Evolutionary conservation across 2,329 filamentous ascomycete genomes (phyloP), one percentile per base, ranked within the genome.

Genomic region (Monosporascus ibericus): DNA sequence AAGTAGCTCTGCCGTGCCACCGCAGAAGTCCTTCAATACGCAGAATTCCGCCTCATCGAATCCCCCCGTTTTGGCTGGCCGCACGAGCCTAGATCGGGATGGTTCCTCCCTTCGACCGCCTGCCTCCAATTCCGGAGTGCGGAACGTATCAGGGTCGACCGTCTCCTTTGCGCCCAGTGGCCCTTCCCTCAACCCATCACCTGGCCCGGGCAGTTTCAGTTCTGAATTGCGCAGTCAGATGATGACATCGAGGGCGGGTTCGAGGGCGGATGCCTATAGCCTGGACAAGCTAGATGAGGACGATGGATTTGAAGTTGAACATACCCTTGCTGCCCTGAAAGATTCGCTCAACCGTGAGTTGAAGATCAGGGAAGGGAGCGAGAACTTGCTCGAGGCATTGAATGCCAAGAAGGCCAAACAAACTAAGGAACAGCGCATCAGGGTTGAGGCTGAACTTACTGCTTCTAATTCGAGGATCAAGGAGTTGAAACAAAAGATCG

Each of bases 321-420:
- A 90, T 70, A 81, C 84, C 40, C 84, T 96, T 63, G 81, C 85
- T 22, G 77, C 82, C 49, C 79, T 96, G 57, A 86, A 87, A 64
- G 92, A 96, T 62, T 83, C 87, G 65, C 86, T 99, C 58, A 92
- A 91, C 60, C 92, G 95, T 64, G 95, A 99, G 73, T 86, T 92
- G 74, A 97, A 97, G 77, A 97, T 99, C 68, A 96, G 95, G 71
- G 88, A 92, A 63, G 94, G 94, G 20, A 96, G 92, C 53, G 94
- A 99, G 75, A 99, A 99, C 68, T 86, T 99, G 82, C 78, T 99
- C 39, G 94, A 99, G 74, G 94, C 94, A 14, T 75, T 99, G 59
- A 90, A 96, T 68, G 82, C 85, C 44, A 99, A 99, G 72, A 96
- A 95, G 70, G 87, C 90, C 46, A 99, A 97, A 72, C 92, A 97